Base-by-base conservation (phyloP, 768 basidiomycete species). In the Leucosporidium creatinivorum region DNA sequence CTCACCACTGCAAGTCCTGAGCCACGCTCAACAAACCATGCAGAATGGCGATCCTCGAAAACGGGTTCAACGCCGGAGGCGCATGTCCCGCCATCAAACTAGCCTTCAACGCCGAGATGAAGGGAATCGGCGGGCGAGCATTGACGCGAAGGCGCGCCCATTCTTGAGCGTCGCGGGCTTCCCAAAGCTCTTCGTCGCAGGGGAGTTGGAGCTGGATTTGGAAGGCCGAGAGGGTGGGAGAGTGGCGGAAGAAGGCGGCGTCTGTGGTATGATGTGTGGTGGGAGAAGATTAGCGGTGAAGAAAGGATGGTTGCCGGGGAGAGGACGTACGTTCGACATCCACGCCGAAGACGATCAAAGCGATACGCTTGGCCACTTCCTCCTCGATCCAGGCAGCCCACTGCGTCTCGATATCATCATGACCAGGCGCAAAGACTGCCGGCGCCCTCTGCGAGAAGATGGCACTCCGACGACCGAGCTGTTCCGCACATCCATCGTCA, bases 201-300 rank as follows among this genome's bases (percentile, higher is more conserved):
- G 74, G 74, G 4, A 75, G 62, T 7, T 60, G 65, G 7, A 75
- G 68, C 57, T 75, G 72, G 49, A 75, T 55, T 52, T 75, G 74
- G 63, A 75, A 75, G 18, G 74, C 74, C 15, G 74, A 75, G 25
- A 75, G 70, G 3, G 74, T 69, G 47, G 70, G 72, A 8, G 69
- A 78, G 81, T 94, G 30, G 87, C 89, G 76, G 80, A 89, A 48
- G 89, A 93, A 77, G 88, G 91, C n/a, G 89, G 91, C 21, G 85
- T 91, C 31, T 81, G 84, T 18, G 89, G 21, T 89, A 76, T 19
- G 1, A 10, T 33, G 8, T 33, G 36, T 4, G 7, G 30, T 19
- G 2, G 28, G 21, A 15, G 39, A 44, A 3, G 13, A 13, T 15
- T 17, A 44, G 33, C 33, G 33, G 39, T 44, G 39, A 44, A 17